Conservation (phyloP, 306 rosid species). For the Malus orientalis region DNA sequence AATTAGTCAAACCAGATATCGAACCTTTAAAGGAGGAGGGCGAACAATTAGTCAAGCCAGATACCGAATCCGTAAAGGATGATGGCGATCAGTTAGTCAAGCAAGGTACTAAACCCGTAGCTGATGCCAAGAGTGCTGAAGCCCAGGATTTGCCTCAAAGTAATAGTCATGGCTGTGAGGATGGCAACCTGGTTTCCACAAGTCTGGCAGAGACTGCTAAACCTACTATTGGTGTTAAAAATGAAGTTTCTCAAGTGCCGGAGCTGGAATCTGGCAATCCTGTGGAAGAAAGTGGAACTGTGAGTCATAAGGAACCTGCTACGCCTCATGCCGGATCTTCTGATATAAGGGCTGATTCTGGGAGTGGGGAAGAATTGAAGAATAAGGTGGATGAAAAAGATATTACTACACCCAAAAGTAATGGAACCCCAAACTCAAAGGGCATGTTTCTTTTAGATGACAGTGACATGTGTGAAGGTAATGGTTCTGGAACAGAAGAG, state of each 20-base stretch:
- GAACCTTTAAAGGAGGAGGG: background rate
- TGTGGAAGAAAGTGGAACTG: constrained; percentile 17
- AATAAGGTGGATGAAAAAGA: constrained; percentile 40
- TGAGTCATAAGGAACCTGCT: constrained; percentile 26
- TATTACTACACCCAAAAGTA: constrained; percentile 33
- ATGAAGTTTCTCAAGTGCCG: constrained; percentile 36
- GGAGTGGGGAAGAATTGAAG: constrained; percentile 27
- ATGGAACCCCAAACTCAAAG: constrained; percentile 47
- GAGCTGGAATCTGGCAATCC: constrained; percentile 17
- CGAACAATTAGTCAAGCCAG: background rate
- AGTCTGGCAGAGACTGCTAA: constrained; percentile 20
- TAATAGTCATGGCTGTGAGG: constrained; percentile 10
- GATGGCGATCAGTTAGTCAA: background rate
- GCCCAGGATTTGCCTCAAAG: constrained; percentile 21
- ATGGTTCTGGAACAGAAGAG: constrained; percentile 86
- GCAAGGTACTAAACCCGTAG: constrained; percentile 15
- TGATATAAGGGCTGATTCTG: constrained; percentile 26
- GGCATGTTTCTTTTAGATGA: constrained; percentile 46
- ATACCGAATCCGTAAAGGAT: background rate
- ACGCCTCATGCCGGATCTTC: constrained; percentile 29
- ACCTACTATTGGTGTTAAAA: constrained; percentile 31
- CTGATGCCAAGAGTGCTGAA: constrained; percentile 25
- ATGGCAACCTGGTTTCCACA: constrained; percentile 3
- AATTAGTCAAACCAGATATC: background rate
- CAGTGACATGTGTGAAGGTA: constrained; percentile 54